These are phyloP conservation scores for Apiotrichum sp. DNA, from an alignment of 1,284 basidiomycete genomes.

Conservation along the genomic window DNA sequence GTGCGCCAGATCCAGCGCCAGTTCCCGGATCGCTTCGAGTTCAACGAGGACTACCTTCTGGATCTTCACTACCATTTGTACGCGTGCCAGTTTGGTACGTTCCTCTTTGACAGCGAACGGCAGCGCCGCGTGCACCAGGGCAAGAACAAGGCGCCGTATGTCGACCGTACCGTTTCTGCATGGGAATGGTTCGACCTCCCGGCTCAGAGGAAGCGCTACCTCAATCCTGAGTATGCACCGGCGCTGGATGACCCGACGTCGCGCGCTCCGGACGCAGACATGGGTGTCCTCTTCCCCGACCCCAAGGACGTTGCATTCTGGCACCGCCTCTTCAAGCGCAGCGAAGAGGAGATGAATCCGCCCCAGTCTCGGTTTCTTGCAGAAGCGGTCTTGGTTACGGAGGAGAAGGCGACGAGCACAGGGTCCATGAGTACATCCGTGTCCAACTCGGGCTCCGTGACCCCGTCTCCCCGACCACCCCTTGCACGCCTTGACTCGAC, in stretches of 20 bases:
- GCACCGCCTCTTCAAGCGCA: slow-evolving; percentile 76
- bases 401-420: not conserved
- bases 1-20: slow-evolving; percentile 89
- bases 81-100: slow-evolving; percentile 90
- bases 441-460: not conserved
- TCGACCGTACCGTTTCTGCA: slow-evolving; percentile 64
- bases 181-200: slow-evolving; percentile 76
- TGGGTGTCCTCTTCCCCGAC: slow-evolving; percentile 78
- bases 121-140: slow-evolving; percentile 55
- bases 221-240: slow-evolving; percentile 66
- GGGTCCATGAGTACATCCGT: not conserved
- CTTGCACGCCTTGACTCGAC: too few species aligned
- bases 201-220: slow-evolving; percentile 55
- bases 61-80: slow-evolving; percentile 83
- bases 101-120: slow-evolving; percentile 83
- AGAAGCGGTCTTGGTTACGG: not conserved
- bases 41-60: slow-evolving; percentile 78
- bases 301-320: slow-evolving; percentile 86
- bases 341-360: slow-evolving; percentile 89
- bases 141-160: slow-evolving; percentile 52
- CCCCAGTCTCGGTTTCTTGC: slow-evolving; percentile 10
- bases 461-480: too few species aligned
- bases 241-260: slow-evolving; percentile 66
- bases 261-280: slow-evolving; percentile 59
- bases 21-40: slow-evolving; percentile 90